These are phyloP conservation scores for Heterobasidion irregulare DNA, from an alignment of 1,284 basidiomycete species.

Conservation along the genomic window DNA sequence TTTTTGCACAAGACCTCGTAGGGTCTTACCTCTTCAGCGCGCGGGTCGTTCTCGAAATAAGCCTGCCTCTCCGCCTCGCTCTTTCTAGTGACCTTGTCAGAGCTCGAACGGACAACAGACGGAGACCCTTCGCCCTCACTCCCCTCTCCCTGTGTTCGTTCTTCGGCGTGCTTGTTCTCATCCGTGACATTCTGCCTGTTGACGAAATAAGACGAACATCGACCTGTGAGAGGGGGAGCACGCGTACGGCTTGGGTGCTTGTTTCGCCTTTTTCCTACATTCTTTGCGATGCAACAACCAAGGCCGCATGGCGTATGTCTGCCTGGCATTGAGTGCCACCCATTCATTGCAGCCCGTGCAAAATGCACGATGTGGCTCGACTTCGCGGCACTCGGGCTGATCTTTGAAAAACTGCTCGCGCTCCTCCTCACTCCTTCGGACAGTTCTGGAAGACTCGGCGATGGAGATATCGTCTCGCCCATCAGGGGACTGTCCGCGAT, in stretches of 20 bases:
- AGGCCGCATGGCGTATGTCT: conserved; percentile 44
- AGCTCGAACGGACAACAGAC: conserved; percentile 16
- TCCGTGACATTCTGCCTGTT: not conserved
- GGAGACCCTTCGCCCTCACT: conserved; percentile 17
- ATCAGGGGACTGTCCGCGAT: conserved; percentile 1
- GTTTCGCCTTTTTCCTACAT: conserved; percentile 22
- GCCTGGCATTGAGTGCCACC: conserved; percentile 42
- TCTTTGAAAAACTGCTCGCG: conserved; percentile 53
- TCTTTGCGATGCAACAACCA: conserved; percentile 49
- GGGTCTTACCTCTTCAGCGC: conserved; percentile 36
- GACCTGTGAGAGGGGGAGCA: conserved; percentile 10
- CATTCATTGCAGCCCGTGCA: conserved; percentile 47
- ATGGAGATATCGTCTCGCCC: conserved; percentile 21
- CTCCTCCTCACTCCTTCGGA: conserved; percentile 48
- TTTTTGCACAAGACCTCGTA: conserved; percentile 45
- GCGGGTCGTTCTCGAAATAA: conserved; percentile 42
- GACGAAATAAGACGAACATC: conserved; percentile 1
- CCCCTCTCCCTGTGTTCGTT: conserved; percentile 4
- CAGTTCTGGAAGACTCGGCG: conserved; percentile 30
- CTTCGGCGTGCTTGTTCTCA: conserved; percentile 1
- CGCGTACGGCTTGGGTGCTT: conserved; percentile 16
- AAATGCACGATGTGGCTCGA: conserved; percentile 44
- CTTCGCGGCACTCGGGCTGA: conserved; percentile 42
- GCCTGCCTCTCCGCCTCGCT: conserved; percentile 41
- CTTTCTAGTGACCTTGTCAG: conserved; percentile 10